phyloP scores from a whole-genome alignment of 352 stramenopile species.

The Paralagenidium karlingii region DNA sequence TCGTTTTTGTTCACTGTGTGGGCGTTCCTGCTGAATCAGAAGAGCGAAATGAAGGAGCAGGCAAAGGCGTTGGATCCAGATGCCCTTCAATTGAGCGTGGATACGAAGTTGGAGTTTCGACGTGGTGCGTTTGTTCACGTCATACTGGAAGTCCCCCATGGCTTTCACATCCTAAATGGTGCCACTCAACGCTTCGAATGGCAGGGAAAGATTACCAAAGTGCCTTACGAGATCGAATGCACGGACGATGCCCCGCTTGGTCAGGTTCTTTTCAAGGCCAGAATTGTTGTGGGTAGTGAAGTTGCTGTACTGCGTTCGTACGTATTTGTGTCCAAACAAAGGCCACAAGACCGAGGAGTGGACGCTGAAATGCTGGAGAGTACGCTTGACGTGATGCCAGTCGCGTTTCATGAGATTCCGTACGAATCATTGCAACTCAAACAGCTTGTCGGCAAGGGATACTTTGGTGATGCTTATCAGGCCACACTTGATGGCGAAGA shows the following conservation, averaged over 20 bases:
- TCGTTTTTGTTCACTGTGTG: slow-evolving; percentile 61
- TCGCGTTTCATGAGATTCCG: slow-evolving; percentile 64
- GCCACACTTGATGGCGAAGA: slow-evolving; percentile 45
- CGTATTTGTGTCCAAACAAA: slow-evolving; percentile 15
- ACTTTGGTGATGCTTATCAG: slow-evolving; percentile 71
- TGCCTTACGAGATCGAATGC: slow-evolving; percentile 48
- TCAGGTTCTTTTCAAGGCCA: slow-evolving; percentile 58
- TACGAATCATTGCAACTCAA: slow-evolving; percentile 53
- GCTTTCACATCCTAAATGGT: slow-evolving; percentile 47
- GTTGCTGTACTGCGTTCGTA: slow-evolving; percentile 63
- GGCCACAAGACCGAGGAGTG: slow-evolving; percentile 26
- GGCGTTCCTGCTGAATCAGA: slow-evolving; percentile 62
- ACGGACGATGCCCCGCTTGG: slow-evolving; percentile 30
- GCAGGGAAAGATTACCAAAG: slow-evolving; percentile 53
- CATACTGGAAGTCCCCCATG: slow-evolving; percentile 42
- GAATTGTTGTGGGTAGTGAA: slow-evolving; percentile 51
- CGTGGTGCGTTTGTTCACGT: slow-evolving; percentile 63
- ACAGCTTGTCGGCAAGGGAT: slow-evolving; percentile 55
- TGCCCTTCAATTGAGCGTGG: slow-evolving; percentile 27
- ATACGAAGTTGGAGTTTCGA: slow-evolving; percentile 55
- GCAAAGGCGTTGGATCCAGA: slow-evolving; percentile 23
- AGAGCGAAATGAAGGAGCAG: slow-evolving; percentile 45
- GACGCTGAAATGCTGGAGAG: slow-evolving; percentile 28
- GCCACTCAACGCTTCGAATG: slow-evolving; percentile 55
- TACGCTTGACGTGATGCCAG: slow-evolving; percentile 57